Percentiles rank a stretch among this genome's conserved stretches.
Conservation (phyloP, 371 early-diverging fungal species). For the Circinella umbellata region DNA sequence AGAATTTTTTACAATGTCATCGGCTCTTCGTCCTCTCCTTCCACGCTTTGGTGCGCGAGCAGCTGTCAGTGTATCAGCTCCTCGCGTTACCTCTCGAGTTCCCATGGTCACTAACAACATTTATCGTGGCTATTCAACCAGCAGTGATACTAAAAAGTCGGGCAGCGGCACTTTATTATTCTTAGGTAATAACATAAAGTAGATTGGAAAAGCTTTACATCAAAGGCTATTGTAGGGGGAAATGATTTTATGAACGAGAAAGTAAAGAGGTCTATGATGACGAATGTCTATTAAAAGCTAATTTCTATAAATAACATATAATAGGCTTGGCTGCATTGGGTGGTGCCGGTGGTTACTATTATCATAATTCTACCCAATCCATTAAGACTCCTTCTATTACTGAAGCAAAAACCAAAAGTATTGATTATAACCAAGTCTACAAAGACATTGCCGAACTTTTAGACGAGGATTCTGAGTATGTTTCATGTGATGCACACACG, state of each 20-base stretch:
- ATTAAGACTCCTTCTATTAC: constrained; percentile 26
- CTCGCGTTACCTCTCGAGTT: constrained; percentile 4
- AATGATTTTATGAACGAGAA: background rate
- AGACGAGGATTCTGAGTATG: constrained; percentile 69
- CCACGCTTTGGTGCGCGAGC: constrained; percentile 15
- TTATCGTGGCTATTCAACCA: constrained; percentile 29
- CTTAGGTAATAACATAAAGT: constrained; percentile 21
- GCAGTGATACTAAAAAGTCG: constrained; percentile 28
- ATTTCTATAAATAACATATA: background rate
- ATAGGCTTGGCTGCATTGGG: constrained; percentile 50
- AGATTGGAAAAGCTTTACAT: too few species aligned
- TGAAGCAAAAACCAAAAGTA: constrained; percentile 11
- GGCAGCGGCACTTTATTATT: constrained; percentile 30
- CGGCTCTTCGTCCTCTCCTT: constrained; percentile 13
- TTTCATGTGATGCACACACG: constrained; percentile 16
- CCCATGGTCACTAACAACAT: background rate
- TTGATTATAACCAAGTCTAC: constrained; percentile 74
- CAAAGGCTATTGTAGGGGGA: too few species aligned
- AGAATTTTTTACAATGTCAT: constrained; percentile 5
- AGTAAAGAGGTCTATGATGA: too few species aligned
- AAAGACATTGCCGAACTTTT: constrained; percentile 79
- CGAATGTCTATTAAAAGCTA: background rate
- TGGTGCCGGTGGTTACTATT: constrained; percentile 60
- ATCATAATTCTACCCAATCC: constrained; percentile 46
- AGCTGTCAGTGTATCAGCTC: constrained; percentile 3